Evolutionary conservation across 2,329 filamentous ascomycete genomes (phyloP), one percentile per base, ranked within the genome.

Genomic region (Aspergillus sp.): DNA sequence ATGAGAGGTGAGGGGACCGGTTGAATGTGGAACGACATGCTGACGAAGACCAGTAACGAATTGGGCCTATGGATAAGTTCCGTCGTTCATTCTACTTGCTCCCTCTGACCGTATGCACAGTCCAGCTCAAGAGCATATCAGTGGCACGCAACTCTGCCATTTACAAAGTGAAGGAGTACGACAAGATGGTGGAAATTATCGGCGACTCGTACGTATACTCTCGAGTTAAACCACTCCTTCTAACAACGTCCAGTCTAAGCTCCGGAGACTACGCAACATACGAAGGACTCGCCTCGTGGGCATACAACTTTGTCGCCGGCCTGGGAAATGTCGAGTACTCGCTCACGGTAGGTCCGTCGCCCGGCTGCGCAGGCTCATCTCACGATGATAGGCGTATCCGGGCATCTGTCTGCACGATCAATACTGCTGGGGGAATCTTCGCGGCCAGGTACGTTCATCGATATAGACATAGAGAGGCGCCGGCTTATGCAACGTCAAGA

Each of bases 251-350:
- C 55, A 81, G 76, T 7, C 72, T 85, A 3, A 78, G 77, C 1
- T 69, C 79, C 1, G 82, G 83, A 10, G 78, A 82, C 69, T 83
- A 79, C 55, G 78, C 74, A 14, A 80, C 79, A 4, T 81, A 83
- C 49, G 82, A 86, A 66, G 78, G 79, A 0, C 66, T 86, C 7
- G 79, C 79, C 0, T 78, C 79, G 19, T 85, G 80, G 62, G 76
- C 77, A 1, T 85, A 81, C 63, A 77, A 77, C 11, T 75, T 84
- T 13, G 78, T 76, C 2, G 79, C 78, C 3, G 82, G 82, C 0
- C 66, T 86, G 1, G 83, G 82, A 4, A 75, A 81, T 42, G 80
- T 79, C 2, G 83, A 86, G 58, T 84, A 81, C 60, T 76, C 75
- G 14, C 75, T 85, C 29, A 83, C 80, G 0, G 64, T 65, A 17